phyloP scores from a whole-genome alignment of 2,329 filamentous ascomycete genomes.

The Stachybotrys echinatus region DNA sequence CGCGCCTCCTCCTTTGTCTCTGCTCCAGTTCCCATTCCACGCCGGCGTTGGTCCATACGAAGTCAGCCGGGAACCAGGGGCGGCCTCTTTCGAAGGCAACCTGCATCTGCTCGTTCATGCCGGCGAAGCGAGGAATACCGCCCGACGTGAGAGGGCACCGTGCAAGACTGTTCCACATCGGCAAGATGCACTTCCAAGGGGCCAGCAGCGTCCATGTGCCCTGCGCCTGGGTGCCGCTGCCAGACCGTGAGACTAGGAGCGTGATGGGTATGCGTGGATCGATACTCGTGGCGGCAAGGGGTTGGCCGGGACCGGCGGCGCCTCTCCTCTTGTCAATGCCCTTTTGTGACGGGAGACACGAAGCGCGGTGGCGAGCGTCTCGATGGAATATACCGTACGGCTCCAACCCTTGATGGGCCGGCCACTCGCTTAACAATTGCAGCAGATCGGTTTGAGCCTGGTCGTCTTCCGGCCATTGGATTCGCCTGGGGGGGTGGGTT shows the following conservation, averaged over 20 bases:
- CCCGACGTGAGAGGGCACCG: slow-evolving; percentile 76
- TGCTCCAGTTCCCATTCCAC: slow-evolving; percentile 70
- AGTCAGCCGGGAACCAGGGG: slow-evolving; percentile 85
- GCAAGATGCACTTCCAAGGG: slow-evolving; percentile 83
- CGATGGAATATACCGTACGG: slow-evolving; percentile 62
- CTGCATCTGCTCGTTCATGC: slow-evolving; percentile 73
- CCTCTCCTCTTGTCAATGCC: slow-evolving; percentile 73
- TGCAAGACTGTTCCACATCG: slow-evolving; percentile 82
- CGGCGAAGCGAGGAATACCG: slow-evolving; percentile 76
- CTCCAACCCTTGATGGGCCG: slow-evolving; percentile 47
- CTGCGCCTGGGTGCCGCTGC: slow-evolving; percentile 43
- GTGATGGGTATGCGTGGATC: slow-evolving; percentile 78
- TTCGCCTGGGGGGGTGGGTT: slow-evolving; percentile 63
- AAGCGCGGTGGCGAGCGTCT: slow-evolving; percentile 57
- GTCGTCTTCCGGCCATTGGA: slow-evolving; percentile 34
- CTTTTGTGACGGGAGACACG: slow-evolving; percentile 68
- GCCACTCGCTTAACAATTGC: slow-evolving; percentile 61
- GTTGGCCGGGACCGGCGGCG: slow-evolving; percentile 55
- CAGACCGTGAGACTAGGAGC: slow-evolving; percentile 55
- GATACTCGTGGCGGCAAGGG: slow-evolving; percentile 47
- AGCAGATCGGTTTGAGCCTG: slow-evolving; percentile 40
- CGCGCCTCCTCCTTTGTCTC: slow-evolving; percentile 63
- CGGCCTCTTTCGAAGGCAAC: slow-evolving; percentile 72
- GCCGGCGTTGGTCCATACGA: slow-evolving; percentile 72
- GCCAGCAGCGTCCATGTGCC: slow-evolving; percentile 79